A percentile compares a stretch with the other conserved stretches of the same genome.
phyloP scores from a whole-genome alignment of 78 protist species.

The Dictyostelium discoideum region dicty_2.7 NC_007090.3:1227501-1228000 shows the following conservation, averaged over 20 bases:
- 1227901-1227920: not conserved
- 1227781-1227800: not conserved
- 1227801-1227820: not conserved
- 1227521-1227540: slow-evolving; percentile 27
- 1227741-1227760: not conserved
- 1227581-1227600: slow-evolving; percentile 70
- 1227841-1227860: not conserved
- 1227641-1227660: slow-evolving; percentile 66
- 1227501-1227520: too few relatives aligned
- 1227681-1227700: slow-evolving; percentile 68
- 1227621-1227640: slow-evolving; percentile 61
- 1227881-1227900: not conserved
- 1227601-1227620: slow-evolving; percentile 68
- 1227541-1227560: slow-evolving; percentile 77
- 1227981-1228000: not conserved
- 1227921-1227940: not conserved
- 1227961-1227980: not conserved
- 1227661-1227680: slow-evolving; percentile 61
- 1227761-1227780: not conserved
- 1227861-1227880: not conserved
- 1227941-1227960: not conserved
- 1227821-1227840: not conserved
- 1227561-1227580: slow-evolving; percentile 65
- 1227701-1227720: slow-evolving; percentile 58
- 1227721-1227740: not conserved